Conservation (phyloP, 2,329 filamentous ascomycete genomes). For the Ophiostoma ips region DNA sequence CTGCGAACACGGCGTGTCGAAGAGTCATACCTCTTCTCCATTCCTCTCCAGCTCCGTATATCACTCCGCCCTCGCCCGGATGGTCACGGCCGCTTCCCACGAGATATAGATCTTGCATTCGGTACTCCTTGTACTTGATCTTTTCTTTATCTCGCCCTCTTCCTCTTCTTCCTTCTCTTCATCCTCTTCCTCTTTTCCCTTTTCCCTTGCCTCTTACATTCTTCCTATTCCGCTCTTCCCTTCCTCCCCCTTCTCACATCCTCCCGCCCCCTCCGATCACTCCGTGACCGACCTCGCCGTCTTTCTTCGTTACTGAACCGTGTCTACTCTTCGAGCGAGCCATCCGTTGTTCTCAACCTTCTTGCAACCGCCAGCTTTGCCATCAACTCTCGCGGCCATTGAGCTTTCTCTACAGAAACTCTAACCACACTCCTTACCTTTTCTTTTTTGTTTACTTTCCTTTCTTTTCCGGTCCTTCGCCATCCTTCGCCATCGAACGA, state of each 20-base stretch:
- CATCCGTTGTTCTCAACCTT: too few relatives aligned
- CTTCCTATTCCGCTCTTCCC: too few relatives aligned
- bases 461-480: background rate
- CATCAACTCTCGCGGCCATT: background rate
- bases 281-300: too few relatives aligned
- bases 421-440: background rate
- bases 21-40: slow-evolving; percentile 35
- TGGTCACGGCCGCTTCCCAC: slow-evolving; percentile 22
- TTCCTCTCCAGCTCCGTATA: slow-evolving; percentile 26
- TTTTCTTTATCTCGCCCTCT: background rate
- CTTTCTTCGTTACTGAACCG: too few relatives aligned
- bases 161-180: background rate
- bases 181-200: background rate
- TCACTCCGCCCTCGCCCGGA: slow-evolving; percentile 22
- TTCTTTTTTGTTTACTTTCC: slow-evolving; percentile 2
- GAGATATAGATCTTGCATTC: slow-evolving; percentile 7
- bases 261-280: too few relatives aligned
- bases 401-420: background rate
- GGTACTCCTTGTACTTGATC: background rate
- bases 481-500: background rate
- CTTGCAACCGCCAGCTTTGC: too few relatives aligned
- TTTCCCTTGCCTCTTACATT: too few relatives aligned
- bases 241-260: background rate
- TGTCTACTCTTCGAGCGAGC: background rate
- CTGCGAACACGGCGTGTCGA: slow-evolving; percentile 23